phyloP scores from a whole-genome alignment of 2,329 filamentous ascomycete species.

The Hymenoscyphus fraxineus region DNA sequence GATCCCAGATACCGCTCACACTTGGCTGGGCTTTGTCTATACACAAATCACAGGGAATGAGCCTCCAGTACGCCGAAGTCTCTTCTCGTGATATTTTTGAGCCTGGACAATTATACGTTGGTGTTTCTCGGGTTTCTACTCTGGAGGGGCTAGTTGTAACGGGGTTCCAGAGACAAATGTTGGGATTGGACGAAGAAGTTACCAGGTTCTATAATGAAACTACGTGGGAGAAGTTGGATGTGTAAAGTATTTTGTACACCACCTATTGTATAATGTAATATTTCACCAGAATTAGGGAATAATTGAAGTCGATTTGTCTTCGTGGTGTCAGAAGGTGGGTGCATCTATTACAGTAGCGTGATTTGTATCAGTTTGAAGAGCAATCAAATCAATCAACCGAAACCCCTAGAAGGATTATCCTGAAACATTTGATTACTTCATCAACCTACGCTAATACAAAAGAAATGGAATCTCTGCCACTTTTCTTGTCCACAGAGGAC shows the following conservation, averaged over 20 bases:
- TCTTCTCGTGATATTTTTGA: slow-evolving; percentile 29
- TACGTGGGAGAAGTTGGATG: slow-evolving; percentile 25
- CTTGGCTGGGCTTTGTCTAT: slow-evolving; percentile 95
- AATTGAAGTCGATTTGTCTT: no score
- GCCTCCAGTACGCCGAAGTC: slow-evolving; percentile 38
- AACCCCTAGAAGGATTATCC: no score
- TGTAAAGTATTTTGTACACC: background rate
- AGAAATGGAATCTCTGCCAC: no score
- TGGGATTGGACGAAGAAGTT: slow-evolving; percentile 25
- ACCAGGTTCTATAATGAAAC: slow-evolving; percentile 27
- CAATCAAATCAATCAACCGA: no score
- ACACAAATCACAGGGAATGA: slow-evolving; percentile 95
- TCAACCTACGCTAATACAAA: no score
- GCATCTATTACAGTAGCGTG: no score
- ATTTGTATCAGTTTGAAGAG: no score
- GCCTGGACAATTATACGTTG: slow-evolving; percentile 30
- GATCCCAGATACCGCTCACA: slow-evolving; percentile 66
- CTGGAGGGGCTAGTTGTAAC: slow-evolving; percentile 29
- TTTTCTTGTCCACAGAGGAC: no score
- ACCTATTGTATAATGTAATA: no score
- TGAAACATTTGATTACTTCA: no score
- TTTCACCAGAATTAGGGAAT: no score
- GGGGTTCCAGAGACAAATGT: slow-evolving; percentile 18
- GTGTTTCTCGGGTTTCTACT: slow-evolving; percentile 25
- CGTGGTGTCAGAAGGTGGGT: no score